These are phyloP conservation scores for Saccharomyces hybrid DNA, from an alignment of 1,139 yeast genomes.

Conservation along the genomic window DNA sequence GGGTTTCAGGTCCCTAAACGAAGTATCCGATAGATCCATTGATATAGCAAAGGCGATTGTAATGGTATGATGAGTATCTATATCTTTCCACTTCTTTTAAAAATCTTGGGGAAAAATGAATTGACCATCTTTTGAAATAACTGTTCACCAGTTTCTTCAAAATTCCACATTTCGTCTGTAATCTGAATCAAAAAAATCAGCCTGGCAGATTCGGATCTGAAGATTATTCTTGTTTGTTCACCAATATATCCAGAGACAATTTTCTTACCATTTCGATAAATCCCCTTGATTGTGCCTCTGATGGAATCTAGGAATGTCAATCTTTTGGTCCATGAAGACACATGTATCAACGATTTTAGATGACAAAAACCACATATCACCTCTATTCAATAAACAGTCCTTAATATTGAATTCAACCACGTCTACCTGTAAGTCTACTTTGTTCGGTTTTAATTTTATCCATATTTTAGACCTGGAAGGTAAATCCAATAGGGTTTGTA, in stretches of 20 bases:
- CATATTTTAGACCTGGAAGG: conserved; percentile 57
- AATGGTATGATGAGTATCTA: conserved; percentile 82
- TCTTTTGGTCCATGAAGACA: conserved; percentile 58
- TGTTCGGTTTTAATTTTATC: conserved; percentile 46
- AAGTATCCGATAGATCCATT: conserved; percentile 57
- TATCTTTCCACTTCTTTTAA: conserved; percentile 80
- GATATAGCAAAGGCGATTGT: conserved; percentile 79
- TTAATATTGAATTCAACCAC: conserved; percentile 73
- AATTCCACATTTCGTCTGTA: conserved; percentile 96
- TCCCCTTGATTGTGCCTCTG: conserved; percentile 56
- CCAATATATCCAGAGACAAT: conserved; percentile 63
- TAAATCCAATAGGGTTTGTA: conserved; percentile 56
- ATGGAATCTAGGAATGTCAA: conserved; percentile 56
- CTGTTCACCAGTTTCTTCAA: conserved; percentile 92
- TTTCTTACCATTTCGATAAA: conserved; percentile 65
- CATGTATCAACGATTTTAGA: conserved; percentile 55
- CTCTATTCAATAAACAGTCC: conserved; percentile 76
- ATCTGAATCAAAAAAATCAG: conserved; percentile 78
- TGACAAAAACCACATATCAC: conserved; percentile 88
- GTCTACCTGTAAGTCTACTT: conserved; percentile 58
- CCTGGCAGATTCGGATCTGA: conserved; percentile 84
- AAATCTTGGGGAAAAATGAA: conserved; percentile 81
- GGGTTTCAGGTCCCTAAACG: conserved; percentile 48
- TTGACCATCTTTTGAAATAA: conserved; percentile 88
- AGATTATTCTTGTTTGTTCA: conserved; percentile 68